phyloP scores from a whole-genome alignment of 306 rosid genomes.

The Neltuma alba region DNA sequence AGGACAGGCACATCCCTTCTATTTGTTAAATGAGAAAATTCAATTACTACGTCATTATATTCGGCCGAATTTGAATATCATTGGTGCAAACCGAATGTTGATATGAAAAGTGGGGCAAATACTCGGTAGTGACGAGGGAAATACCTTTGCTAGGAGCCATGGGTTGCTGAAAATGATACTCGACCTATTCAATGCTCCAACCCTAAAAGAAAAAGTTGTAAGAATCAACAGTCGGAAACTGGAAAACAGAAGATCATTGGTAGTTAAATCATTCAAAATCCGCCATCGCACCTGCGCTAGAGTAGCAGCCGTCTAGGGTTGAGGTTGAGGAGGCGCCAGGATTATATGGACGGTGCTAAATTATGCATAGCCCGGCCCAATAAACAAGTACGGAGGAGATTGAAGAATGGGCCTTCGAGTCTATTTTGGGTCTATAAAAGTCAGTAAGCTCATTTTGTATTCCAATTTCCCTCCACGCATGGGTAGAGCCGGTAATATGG shows the following conservation, averaged over 20 bases:
- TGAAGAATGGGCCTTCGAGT: not conserved
- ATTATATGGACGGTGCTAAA: not conserved
- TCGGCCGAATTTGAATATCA: not conserved
- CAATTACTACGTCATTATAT: not conserved
- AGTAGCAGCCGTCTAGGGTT: slow-evolving; percentile 41
- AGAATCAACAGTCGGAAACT: not conserved
- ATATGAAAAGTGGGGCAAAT: not conserved
- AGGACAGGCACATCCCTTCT: not conserved
- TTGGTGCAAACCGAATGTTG: not conserved
- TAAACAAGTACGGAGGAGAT: not conserved
- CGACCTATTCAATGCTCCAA: slow-evolving; percentile 32
- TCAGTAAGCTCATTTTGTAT: not conserved
- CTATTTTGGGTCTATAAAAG: not conserved
- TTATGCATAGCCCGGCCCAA: not conserved
- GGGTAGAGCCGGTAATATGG: no score
- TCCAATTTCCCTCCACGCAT: no score
- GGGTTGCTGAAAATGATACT: slow-evolving; percentile 25
- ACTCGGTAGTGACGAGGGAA: not conserved
- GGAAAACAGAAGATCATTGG: not conserved
- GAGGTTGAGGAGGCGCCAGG: not conserved
- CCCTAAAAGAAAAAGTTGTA: slow-evolving; percentile 6
- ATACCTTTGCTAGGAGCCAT: slow-evolving; percentile 78
- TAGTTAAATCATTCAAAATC: not conserved
- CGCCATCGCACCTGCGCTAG: slow-evolving; percentile 9
- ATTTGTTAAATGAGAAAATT: not conserved